phyloP scores from a whole-genome alignment of 75 land plant genomes.

The Picea glauca region DNA sequence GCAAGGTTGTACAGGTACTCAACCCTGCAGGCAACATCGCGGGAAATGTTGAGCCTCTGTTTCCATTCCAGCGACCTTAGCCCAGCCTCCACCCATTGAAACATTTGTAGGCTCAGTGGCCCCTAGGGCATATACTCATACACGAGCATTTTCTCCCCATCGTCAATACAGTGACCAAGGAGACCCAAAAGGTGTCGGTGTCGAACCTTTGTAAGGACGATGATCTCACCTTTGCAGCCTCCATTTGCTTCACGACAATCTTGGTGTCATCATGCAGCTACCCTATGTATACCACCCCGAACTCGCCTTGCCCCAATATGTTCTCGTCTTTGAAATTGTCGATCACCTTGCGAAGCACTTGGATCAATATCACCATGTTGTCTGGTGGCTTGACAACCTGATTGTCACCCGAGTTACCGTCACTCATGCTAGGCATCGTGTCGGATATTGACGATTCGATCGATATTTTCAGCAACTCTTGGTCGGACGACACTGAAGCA shows the following conservation, averaged over 20 bases:
- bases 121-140: conserved; percentile 52
- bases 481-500: conserved; percentile 1
- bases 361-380: conserved; percentile 81
- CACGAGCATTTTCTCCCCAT: conserved; percentile 50
- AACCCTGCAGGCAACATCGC: conserved; percentile 71
- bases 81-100: conserved; percentile 44
- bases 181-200: conserved; percentile 66
- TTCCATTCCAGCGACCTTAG: conserved; percentile 62
- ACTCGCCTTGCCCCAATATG: conserved; percentile 54
- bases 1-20: conserved; percentile 56
- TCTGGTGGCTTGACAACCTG: conserved; percentile 63
- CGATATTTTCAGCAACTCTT: conserved; percentile 38
- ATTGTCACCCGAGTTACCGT: conserved; percentile 38
- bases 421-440: conserved; percentile 15
- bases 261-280: conserved; percentile 88
- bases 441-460: conserved; percentile 16
- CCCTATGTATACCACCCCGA: conserved; percentile 71
- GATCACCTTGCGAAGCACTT: conserved; percentile 66
- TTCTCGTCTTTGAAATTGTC: conserved; percentile 68
- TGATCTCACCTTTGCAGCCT: conserved; percentile 62
- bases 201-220: conserved; percentile 71
- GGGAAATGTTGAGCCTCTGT: conserved; percentile 60
- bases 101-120: conserved; percentile 48
- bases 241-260: conserved; percentile 93
- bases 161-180: conserved; percentile 67